Percentiles rank a stretch among this genome's conserved stretches.
These are phyloP conservation scores for Aotearoamyces nothofagi DNA, from an alignment of 2,329 filamentous ascomycete genomes.

Conservation along the genomic window DNA sequence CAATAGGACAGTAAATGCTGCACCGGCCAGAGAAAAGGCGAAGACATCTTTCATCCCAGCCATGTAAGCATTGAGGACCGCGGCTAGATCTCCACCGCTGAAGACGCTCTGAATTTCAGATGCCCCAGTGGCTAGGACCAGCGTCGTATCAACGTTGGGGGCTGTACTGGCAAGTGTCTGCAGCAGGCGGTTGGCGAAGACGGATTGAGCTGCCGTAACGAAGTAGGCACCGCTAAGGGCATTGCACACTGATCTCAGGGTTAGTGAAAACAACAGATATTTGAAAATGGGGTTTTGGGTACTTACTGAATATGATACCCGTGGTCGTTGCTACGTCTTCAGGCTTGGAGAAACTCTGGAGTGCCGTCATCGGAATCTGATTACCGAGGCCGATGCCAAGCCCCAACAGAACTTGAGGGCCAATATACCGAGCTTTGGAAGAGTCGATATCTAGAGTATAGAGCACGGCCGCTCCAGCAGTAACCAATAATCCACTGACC, in stretches of 20 bases:
- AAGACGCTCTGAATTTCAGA: conserved; percentile 4
- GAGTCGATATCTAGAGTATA: conserved; percentile 1
- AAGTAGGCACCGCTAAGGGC: conserved; percentile 9
- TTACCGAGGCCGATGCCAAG: conserved; percentile 25
- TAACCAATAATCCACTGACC: no score
- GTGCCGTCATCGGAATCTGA: conserved; percentile 30
- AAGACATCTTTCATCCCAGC: conserved; percentile 7
- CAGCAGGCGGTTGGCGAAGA: conserved; percentile 10
- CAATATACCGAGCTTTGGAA: neutral
- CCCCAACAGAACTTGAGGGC: conserved; percentile 35
- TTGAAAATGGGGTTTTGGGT: no score
- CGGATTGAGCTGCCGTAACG: conserved; percentile 8
- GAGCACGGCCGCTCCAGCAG: conserved; percentile 1
- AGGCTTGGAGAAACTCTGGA: conserved; percentile 16
- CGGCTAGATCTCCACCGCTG: conserved; percentile 3
- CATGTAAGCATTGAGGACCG: conserved; percentile 7
- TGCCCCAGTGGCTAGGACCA: conserved; percentile 5
- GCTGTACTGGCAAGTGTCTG: conserved; percentile 3
- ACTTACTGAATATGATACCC: no score
- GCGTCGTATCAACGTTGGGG: conserved; percentile 4
- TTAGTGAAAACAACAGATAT: no score
- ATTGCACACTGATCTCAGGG: conserved; percentile 7
- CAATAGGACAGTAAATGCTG: conserved; percentile 7
- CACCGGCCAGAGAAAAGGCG: conserved; percentile 6
- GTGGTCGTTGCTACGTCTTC: conserved; percentile 4